Evolutionary conservation across 139 green algal genomes (phyloP), one percentile per base, ranked within the genome.

Genomic region (Micractinium sp.): DNA sequence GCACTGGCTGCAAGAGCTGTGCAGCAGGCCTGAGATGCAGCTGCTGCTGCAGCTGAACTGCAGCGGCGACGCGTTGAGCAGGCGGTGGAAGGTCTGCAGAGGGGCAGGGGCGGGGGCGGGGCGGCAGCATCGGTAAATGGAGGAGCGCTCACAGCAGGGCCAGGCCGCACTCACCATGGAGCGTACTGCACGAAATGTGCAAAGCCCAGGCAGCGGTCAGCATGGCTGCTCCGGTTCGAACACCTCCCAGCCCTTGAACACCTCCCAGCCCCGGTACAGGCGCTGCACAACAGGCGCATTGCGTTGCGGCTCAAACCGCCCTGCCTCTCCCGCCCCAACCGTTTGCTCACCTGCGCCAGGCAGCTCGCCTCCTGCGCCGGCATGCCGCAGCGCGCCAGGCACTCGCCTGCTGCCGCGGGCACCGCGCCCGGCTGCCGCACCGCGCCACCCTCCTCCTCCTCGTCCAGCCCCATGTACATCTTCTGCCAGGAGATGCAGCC

Each of bases 401-500:
- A 87, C 31, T 87, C 83, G 29, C 60, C 41, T 20, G 83, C 83
- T 22, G 29, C 39, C 0, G 66, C 41, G 27, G 83, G 83, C 27
- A 87, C 29, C 18, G 83, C 63, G 33, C 35, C 63, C 7, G 63
- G 77, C 38, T 56, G 38, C 77, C 56, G 77, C 77, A n/a, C 77
- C 38, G 41, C 56, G 78, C 77, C 39, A 31, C 73, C 56, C 31
- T 53, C 53, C 53, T 41, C 38, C 12, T n/a, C 53, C 33, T 76
- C 81, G 38, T 63, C 56, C 14, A 31, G 20, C 23, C 83, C 83
- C 83, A 87, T 87, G 83, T 87, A 87, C 16, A 87, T 22, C 67
- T 87, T 87, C 66, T 79, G 71, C 83, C 83, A 87, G 67, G 20
- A n/a, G 38, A 87, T 79, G 83, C 83, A 87, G 36, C 38, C 83